Conservation (phyloP, 805 yeast genomes). For the Wickerhamomyces kurtzmanii region DNA sequence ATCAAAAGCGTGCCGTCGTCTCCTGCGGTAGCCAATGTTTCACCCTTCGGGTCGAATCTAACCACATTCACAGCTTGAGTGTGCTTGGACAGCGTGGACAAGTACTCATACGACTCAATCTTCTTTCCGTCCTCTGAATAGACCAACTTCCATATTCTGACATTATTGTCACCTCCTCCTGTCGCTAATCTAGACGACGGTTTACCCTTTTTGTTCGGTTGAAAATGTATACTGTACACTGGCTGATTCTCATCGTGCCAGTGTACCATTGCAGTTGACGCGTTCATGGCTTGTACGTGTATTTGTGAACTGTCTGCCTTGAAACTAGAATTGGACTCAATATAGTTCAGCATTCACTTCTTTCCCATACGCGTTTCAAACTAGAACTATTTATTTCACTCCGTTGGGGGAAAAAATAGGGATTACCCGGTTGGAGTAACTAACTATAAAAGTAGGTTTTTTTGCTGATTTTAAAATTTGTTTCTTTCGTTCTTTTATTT, state of each 20-base stretch:
- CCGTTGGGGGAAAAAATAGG: too few species aligned
- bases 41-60: slow-evolving; percentile 66
- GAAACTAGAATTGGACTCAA: slow-evolving; percentile 1
- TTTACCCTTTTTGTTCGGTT: slow-evolving; percentile 25
- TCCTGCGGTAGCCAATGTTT: slow-evolving; percentile 77
- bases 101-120: slow-evolving; percentile 51
- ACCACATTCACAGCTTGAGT: slow-evolving; percentile 93
- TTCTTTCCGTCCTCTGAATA: slow-evolving; percentile 14
- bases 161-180: slow-evolving; percentile 90
- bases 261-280: slow-evolving; percentile 45
- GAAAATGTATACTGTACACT: slow-evolving; percentile 59
- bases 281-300: slow-evolving; percentile 24
- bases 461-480: neutral
- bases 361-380: too few species aligned
- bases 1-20: slow-evolving; percentile 87
- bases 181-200: slow-evolving; percentile 55
- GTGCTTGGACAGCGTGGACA: slow-evolving; percentile 77
- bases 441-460: too few species aligned
- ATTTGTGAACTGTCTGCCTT: neutral
- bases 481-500: slow-evolving; percentile 1
- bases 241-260: slow-evolving; percentile 76
- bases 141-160: slow-evolving; percentile 43
- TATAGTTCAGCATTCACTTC: neutral
- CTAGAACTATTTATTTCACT: too few species aligned
- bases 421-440: too few species aligned